A percentile compares a stretch with the other conserved stretches of the same genome.
Evolutionary conservation across 225 moss, liverwort and hornwort species (phyloP).

Genomic region (Bryoerythrophyllum caledonicum): DNA sequence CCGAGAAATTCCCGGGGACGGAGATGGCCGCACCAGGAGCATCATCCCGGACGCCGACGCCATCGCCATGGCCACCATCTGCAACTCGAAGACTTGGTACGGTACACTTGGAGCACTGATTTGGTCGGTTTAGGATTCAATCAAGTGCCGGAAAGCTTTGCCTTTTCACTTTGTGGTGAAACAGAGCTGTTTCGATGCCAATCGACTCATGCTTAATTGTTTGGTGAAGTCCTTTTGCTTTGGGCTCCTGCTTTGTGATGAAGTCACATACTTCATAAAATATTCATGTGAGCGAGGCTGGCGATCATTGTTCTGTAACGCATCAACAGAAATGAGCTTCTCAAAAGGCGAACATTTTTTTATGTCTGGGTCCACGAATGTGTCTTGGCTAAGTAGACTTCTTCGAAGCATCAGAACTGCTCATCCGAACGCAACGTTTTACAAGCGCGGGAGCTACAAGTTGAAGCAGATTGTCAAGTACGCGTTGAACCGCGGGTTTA

Average conservation of each 20-base stretch:
- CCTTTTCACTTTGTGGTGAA: conserved; percentile 1
- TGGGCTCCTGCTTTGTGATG: neutral
- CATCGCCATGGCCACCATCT: conserved; percentile 16
- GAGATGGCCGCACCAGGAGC: conserved; percentile 19
- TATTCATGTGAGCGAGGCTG: neutral
- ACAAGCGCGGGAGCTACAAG: conserved; percentile 90
- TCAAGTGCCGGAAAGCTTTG: too few relatives aligned
- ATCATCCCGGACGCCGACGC: neutral
- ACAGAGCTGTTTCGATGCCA: neutral
- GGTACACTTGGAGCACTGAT: too few relatives aligned
- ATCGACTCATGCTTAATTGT: neutral
- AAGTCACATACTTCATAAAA: neutral
- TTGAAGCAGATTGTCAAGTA: conserved; percentile 96
- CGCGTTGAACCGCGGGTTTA: conserved; percentile 87
- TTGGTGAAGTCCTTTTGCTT: neutral
- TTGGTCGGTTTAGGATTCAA: too few relatives aligned
- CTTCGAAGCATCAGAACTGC: neutral
- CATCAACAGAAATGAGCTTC: neutral
- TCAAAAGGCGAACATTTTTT: neutral
- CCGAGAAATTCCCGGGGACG: neutral
- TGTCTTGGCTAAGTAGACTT: neutral
- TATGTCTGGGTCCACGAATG: neutral
- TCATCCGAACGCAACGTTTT: conserved; percentile 82
- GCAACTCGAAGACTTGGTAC: too few relatives aligned
- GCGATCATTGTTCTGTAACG: neutral